phyloP scores from a whole-genome alignment of 1,139 yeast species.

The Candida mesenterica region DNA sequence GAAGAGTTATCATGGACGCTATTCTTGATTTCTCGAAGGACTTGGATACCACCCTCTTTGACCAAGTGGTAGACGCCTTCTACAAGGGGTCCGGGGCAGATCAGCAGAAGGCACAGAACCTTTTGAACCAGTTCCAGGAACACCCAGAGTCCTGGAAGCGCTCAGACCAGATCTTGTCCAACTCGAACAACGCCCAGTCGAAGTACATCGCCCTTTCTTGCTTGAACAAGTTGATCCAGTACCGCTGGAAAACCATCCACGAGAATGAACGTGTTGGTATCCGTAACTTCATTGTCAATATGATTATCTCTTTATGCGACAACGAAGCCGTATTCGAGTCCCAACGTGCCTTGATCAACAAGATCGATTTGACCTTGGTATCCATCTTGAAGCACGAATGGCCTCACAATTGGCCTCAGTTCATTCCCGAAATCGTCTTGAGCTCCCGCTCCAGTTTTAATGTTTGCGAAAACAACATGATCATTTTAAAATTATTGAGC shows the following conservation, averaged over 20 bases:
- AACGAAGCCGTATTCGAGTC: conserved; percentile 72
- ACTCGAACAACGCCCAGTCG: conserved; percentile 76
- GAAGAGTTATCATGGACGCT: conserved; percentile 62
- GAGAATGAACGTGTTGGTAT: conserved; percentile 84
- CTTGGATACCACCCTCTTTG: conserved; percentile 75
- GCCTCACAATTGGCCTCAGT: conserved; percentile 99
- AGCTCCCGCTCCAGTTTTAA: conserved; percentile 84
- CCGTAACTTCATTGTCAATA: conserved; percentile 86
- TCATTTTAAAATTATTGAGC: conserved; percentile 78
- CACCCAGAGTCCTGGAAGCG: conserved; percentile 95
- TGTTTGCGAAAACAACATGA: conserved; percentile 97
- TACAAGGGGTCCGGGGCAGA: conserved; percentile 78
- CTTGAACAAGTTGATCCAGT: conserved; percentile 83
- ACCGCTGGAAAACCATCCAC: conserved; percentile 92
- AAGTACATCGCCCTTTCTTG: conserved; percentile 91
- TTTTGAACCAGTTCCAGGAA: conserved; percentile 87
- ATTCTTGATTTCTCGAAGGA: conserved; percentile 85
- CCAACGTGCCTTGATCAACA: conserved; percentile 83
- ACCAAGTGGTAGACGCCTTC: conserved; percentile 83
- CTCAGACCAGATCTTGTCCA: conserved; percentile 85
- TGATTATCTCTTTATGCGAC: conserved; percentile 90
- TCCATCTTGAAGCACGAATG: conserved; percentile 96
- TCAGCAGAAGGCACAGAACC: conserved; percentile 79
- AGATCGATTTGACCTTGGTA: conserved; percentile 90
- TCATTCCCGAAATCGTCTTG: conserved; percentile 87